Evolutionary conservation across 805 yeast genomes (phyloP).

Genomic region (Komagataella mondaviorum): DNA sequence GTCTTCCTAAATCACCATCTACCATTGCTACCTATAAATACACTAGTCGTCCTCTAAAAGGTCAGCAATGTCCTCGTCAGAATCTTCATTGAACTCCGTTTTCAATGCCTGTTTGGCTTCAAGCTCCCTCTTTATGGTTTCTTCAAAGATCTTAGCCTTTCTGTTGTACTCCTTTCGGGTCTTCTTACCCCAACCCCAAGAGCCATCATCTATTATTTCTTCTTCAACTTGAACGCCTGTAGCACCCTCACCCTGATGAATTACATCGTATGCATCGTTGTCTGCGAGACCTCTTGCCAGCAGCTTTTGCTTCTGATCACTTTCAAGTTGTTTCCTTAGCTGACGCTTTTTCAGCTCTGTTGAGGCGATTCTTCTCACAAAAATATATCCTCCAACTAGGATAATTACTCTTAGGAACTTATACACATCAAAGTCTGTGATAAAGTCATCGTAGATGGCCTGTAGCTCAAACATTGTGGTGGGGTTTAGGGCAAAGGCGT

Average conservation of each 20-base stretch:
- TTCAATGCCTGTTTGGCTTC: constrained; percentile 15
- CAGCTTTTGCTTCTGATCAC: constrained; percentile 29
- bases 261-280: neutral
- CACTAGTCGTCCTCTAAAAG: constrained; percentile 37
- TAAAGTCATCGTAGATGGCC: constrained; percentile 20
- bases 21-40: neutral
- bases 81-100: constrained; percentile 27
- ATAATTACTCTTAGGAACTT: constrained; percentile 33
- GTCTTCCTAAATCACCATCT: neutral
- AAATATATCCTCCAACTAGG: constrained; percentile 48
- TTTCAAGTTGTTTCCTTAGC: constrained; percentile 27
- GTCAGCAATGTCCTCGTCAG: constrained; percentile 60
- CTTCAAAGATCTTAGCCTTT: constrained; percentile 40
- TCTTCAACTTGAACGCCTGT: constrained; percentile 8
- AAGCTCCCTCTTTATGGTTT: constrained; percentile 21
- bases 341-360: constrained; percentile 46
- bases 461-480: constrained; percentile 11
- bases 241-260: neutral
- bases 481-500: constrained; percentile 3
- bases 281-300: constrained; percentile 17
- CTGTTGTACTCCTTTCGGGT: constrained; percentile 47
- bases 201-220: constrained; percentile 19
- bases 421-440: constrained; percentile 28
- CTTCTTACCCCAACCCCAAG: constrained; percentile 74
- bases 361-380: constrained; percentile 41